These are phyloP conservation scores for Podospora pseudopauciseta DNA, from an alignment of 495 filamentous ascomycete species.

Conservation along the genomic window DNA sequence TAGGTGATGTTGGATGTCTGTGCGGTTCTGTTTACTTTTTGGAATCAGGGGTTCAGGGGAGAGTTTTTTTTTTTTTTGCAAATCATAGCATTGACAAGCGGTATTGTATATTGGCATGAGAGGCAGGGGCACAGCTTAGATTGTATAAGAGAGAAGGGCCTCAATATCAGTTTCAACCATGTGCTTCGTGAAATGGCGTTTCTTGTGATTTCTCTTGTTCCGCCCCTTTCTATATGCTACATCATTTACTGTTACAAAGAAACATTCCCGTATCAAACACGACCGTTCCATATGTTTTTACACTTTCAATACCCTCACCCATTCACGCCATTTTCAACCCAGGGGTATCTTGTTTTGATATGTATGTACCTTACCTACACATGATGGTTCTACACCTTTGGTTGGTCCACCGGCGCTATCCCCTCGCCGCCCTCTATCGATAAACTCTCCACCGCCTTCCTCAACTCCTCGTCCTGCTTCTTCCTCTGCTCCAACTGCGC, in stretches of 20 bases:
- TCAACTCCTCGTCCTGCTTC: conserved; percentile 15
- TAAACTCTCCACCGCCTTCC: conserved; percentile 25
- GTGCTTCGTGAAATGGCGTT: background rate
- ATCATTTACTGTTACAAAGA: background rate
- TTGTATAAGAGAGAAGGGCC: background rate
- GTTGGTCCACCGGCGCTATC: background rate
- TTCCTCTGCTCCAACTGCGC: background rate
- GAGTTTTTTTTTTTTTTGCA: background rate
- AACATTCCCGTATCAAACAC: background rate
- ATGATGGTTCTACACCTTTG: background rate
- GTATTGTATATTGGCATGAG: background rate
- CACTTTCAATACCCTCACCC: no score
- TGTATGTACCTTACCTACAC: no score
- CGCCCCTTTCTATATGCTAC: background rate
- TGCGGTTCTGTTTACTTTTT: background rate
- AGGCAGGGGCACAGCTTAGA: background rate
- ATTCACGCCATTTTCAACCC: background rate
- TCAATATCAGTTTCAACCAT: background rate
- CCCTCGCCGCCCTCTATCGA: conserved; percentile 15
- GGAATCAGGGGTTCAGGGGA: background rate
- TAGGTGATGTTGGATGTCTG: background rate
- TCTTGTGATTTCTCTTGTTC: background rate
- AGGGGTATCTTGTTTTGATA: background rate
- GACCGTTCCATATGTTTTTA: no score
- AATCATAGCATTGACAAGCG: background rate